Conservation (phyloP, 768 basidiomycete genomes). For the Mrakia frigida region DNA sequence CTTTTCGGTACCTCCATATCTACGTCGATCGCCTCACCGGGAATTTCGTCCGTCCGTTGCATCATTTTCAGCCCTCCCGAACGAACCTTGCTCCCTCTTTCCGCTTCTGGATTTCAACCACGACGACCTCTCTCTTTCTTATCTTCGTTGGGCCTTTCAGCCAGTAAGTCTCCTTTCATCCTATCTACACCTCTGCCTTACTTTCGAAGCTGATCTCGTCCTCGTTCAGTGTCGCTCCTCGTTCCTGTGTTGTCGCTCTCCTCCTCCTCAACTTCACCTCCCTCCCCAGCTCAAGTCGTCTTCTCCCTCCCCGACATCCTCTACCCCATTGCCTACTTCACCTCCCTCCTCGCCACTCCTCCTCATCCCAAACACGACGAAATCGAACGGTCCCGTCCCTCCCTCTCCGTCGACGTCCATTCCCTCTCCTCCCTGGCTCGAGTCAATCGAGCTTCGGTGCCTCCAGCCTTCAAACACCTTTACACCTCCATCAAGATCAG, state of each 20-base stretch:
- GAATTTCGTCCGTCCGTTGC: neutral
- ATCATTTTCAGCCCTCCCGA: neutral
- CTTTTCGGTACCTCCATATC: neutral
- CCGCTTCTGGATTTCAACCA: neutral
- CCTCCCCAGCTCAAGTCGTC: neutral
- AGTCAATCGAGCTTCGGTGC: neutral
- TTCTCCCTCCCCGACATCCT: conserved; percentile 4
- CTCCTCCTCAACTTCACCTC: neutral
- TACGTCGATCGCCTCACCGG: neutral
- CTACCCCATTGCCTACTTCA: conserved; percentile 5
- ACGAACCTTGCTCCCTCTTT: neutral
- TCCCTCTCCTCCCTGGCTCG: neutral
- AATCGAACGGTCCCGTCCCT: neutral
- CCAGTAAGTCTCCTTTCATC: neutral
- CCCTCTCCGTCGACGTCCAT: neutral
- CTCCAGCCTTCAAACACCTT: neutral
- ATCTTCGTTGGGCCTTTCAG: neutral
- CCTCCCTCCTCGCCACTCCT: neutral
- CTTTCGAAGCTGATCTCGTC: neutral
- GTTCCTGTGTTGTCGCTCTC: neutral
- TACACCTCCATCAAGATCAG: neutral
- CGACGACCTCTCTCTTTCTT: neutral
- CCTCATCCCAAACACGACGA: neutral
- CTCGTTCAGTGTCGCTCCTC: neutral
- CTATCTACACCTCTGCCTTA: neutral